A percentile compares a stretch with the other conserved stretches of the same genome.
Evolutionary conservation across 2,329 filamentous ascomycete species (phyloP).

Genomic region (Venturiaceae sp.): DNA sequence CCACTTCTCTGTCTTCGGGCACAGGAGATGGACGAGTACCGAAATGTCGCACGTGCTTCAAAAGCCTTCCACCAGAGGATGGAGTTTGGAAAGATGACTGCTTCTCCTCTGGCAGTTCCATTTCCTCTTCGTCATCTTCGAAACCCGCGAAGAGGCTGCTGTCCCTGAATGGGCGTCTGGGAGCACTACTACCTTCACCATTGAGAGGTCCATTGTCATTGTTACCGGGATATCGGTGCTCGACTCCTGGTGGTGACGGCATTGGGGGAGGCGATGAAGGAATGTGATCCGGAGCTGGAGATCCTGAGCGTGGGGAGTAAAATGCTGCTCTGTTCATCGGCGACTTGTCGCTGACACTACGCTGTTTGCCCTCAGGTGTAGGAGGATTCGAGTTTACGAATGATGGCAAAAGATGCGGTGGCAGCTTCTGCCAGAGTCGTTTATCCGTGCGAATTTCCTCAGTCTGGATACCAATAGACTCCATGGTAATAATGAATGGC

Average conservation of each 20-base stretch:
- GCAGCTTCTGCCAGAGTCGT: slow-evolving; percentile 60
- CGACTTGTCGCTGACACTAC: not conserved
- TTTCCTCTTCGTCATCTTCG: slow-evolving; percentile 47
- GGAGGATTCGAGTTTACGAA: slow-evolving; percentile 50
- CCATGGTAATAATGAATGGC: slow-evolving; percentile 33
- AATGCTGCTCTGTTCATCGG: not conserved
- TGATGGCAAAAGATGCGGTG: slow-evolving; percentile 70
- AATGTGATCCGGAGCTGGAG: slow-evolving; percentile 11
- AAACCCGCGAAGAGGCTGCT: slow-evolving; percentile 85
- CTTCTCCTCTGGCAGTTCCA: slow-evolving; percentile 25
- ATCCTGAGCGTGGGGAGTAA: slow-evolving; percentile 5
- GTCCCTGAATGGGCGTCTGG: slow-evolving; percentile 62
- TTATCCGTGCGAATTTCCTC: slow-evolving; percentile 82
- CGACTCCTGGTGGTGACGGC: slow-evolving; percentile 21
- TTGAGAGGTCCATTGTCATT: slow-evolving; percentile 68
- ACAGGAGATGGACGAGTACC: slow-evolving; percentile 29
- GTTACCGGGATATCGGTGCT: slow-evolving; percentile 63
- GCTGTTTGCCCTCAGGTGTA: slow-evolving; percentile 21
- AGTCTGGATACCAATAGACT: slow-evolving; percentile 64
- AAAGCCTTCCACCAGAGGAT: slow-evolving; percentile 29
- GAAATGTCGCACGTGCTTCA: slow-evolving; percentile 36
- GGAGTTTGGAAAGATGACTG: slow-evolving; percentile 15
- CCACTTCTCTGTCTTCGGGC: slow-evolving; percentile 28
- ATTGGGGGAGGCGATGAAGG: slow-evolving; percentile 22
- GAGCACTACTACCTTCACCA: slow-evolving; percentile 45